A percentile compares a stretch with the other conserved stretches of the same genome.
phyloP scores from a whole-genome alignment of 257 asterid species.

The Scutellaria minor region DNA sequence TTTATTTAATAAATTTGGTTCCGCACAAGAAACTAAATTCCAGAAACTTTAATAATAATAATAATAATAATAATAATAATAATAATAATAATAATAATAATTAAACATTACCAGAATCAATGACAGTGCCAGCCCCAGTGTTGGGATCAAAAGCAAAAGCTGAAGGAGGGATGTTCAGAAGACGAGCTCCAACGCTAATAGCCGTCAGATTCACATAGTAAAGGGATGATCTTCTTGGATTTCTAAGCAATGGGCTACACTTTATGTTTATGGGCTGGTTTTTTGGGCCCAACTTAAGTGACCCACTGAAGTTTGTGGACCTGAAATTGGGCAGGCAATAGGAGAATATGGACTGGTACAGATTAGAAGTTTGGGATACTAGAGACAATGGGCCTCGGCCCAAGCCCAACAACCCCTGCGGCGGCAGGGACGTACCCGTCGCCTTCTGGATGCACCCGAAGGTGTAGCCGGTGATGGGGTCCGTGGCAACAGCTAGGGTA shows the following conservation, averaged over 20 bases:
- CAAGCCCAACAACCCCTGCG: slow-evolving; percentile 73
- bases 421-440: slow-evolving; percentile 63
- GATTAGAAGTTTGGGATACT: slow-evolving; percentile 52
- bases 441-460: slow-evolving; percentile 74
- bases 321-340: slow-evolving; percentile 83
- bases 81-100: not conserved
- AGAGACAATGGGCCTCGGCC: slow-evolving; percentile 82
- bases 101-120: slow-evolving; percentile 68
- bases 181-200: slow-evolving; percentile 56
- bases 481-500: slow-evolving; percentile 56
- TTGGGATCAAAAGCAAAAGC: slow-evolving; percentile 68
- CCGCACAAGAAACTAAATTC: not conserved
- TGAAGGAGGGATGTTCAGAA: slow-evolving; percentile 51
- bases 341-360: slow-evolving; percentile 70
- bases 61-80: not conserved
- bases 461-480: slow-evolving; percentile 50
- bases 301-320: slow-evolving; percentile 63
- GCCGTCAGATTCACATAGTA: slow-evolving; percentile 73
- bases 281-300: slow-evolving; percentile 65
- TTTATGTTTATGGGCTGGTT: slow-evolving; percentile 65
- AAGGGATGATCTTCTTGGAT: slow-evolving; percentile 74
- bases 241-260: slow-evolving; percentile 62
- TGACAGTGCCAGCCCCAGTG: slow-evolving; percentile 75
- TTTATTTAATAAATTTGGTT: not conserved
- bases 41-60: not conserved